Conservation (phyloP, 2,329 filamentous ascomycete genomes). For the Teratosphaeria gauchensis region DNA sequence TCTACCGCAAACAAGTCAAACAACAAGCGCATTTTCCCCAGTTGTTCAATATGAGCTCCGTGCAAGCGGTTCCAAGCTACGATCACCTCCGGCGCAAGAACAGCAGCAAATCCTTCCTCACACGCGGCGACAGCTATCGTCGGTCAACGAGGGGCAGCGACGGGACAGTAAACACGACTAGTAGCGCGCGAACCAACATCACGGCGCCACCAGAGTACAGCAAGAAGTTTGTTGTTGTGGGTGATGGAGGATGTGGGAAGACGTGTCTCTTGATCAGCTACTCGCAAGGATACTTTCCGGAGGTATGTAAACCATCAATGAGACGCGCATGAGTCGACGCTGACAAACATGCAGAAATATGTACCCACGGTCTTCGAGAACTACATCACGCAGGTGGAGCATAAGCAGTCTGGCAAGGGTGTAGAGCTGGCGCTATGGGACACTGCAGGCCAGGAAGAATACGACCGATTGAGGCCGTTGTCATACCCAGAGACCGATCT, state of each 20-base stretch:
- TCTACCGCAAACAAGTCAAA: neutral
- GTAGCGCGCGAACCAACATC: constrained; percentile 68
- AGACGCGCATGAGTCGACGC: neutral
- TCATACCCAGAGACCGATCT: constrained; percentile 98
- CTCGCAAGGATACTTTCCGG: constrained; percentile 96
- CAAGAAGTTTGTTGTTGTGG: constrained; percentile 98
- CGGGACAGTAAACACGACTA: constrained; percentile 76
- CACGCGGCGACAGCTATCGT: constrained; percentile 24
- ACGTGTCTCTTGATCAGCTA: constrained; percentile 98
- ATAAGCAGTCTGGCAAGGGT: constrained; percentile 79
- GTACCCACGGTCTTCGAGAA: constrained; percentile 99
- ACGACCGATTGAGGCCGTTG: constrained; percentile 86
- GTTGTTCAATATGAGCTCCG: constrained; percentile 17
- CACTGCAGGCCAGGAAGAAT: constrained; percentile 96
- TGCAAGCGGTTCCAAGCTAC: constrained; percentile 36
- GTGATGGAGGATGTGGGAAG: constrained; percentile 96
- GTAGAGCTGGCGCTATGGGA: constrained; percentile 98
- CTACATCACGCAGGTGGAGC: constrained; percentile 95
- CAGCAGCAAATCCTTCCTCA: constrained; percentile 25
- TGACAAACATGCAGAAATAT: constrained; percentile 66
- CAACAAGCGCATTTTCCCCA: constrained; percentile 1
- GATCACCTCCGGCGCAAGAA: constrained; percentile 51
- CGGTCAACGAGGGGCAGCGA: constrained; percentile 56
- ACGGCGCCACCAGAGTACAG: constrained; percentile 89
- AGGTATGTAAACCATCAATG: constrained; percentile 50